phyloP scores from a whole-genome alignment of 768 basidiomycete species.

The Mrakia hoshinonis region DNA sequence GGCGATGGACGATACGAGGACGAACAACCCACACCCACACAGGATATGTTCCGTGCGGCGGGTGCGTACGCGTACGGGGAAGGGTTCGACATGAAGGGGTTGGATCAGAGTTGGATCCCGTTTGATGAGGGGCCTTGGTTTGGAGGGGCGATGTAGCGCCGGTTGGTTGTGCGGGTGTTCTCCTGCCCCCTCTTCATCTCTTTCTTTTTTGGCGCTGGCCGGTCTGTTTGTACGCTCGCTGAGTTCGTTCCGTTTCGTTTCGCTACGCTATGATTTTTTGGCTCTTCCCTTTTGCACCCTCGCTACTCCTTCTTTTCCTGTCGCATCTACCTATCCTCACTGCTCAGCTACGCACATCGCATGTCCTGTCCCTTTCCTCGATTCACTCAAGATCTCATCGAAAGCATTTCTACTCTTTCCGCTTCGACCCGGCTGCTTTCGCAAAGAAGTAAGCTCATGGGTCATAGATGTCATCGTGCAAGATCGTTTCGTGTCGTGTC shows the following conservation, averaged over 20 bases:
- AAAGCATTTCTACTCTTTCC: background rate
- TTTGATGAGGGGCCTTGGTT: constrained; percentile 1
- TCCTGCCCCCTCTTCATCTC: background rate
- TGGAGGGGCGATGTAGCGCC: background rate
- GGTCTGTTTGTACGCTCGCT: background rate
- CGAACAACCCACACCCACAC: background rate
- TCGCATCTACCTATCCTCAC: background rate
- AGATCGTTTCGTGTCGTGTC: too few relatives aligned
- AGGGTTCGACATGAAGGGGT: background rate
- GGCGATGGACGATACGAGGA: background rate
- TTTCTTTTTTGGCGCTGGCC: background rate
- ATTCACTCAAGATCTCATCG: background rate
- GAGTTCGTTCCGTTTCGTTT: background rate
- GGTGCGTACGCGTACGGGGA: too few relatives aligned
- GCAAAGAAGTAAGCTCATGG: too few relatives aligned
- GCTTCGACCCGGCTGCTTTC: too few relatives aligned
- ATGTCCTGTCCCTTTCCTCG: background rate
- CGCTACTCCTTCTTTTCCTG: background rate
- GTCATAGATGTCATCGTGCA: too few relatives aligned
- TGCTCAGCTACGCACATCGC: background rate
- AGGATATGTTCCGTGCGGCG: background rate
- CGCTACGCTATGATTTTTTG: background rate
- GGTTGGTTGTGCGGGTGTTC: too few relatives aligned
- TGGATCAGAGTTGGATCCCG: background rate
- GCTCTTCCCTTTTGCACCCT: background rate